Conservation (phyloP, 2,329 filamentous ascomycete species). For the Colletotrichum phormii region DNA sequence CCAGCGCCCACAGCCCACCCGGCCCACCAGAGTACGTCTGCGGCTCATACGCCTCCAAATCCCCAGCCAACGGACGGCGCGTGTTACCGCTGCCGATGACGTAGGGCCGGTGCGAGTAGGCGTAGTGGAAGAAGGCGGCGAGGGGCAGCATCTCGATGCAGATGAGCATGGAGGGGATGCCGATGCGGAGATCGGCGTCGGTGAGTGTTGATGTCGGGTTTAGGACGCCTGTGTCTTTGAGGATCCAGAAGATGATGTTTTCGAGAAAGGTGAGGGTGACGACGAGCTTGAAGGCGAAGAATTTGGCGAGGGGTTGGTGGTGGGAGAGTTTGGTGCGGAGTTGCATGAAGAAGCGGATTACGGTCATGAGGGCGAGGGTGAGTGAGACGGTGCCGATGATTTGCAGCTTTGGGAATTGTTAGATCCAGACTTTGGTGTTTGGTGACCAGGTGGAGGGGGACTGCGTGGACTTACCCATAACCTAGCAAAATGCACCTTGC, state of each 20-base stretch:
- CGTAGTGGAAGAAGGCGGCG: constrained; percentile 40
- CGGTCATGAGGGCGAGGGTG: constrained; percentile 39
- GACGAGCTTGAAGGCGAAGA: constrained; percentile 43
- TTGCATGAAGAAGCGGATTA: constrained; percentile 39
- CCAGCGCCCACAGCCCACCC: constrained; percentile 36
- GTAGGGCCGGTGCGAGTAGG: constrained; percentile 41
- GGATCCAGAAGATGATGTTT: constrained; percentile 43
- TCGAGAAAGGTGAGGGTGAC: constrained; percentile 40
- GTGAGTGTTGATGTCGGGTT: constrained; percentile 39
- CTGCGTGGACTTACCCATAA: constrained; percentile 41
- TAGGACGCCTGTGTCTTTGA: constrained; percentile 37
- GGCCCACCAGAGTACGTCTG: constrained; percentile 40
- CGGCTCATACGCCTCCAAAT: constrained; percentile 26
- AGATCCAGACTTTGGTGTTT: not conserved
- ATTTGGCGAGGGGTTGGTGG: constrained; percentile 41
- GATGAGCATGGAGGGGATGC: constrained; percentile 40
- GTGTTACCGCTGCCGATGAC: constrained; percentile 32
- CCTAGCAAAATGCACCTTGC: constrained; percentile 44
- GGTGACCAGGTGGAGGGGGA: not conserved
- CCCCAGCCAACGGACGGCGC: constrained; percentile 24
- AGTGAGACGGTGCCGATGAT: constrained; percentile 42
- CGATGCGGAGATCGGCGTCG: constrained; percentile 40
- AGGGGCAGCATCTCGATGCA: constrained; percentile 43
- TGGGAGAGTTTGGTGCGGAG: constrained; percentile 37
- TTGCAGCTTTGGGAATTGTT: constrained; percentile 36